Conservation (phyloP, 2,329 filamentous ascomycete genomes). For the Apiospora rasikravindrae region DNA sequence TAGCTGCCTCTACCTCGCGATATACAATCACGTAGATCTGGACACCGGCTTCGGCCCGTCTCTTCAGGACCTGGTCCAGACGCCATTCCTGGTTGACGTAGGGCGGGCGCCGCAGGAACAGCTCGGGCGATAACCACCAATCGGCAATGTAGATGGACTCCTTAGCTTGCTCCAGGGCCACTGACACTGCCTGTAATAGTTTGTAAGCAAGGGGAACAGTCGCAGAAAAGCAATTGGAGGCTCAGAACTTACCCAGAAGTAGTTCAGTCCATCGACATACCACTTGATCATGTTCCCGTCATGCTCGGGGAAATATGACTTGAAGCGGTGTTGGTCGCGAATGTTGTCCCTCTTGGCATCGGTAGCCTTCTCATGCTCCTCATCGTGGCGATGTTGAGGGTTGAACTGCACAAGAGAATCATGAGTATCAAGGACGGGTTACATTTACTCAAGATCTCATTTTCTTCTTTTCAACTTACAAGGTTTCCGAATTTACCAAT, state of each 20-base stretch:
- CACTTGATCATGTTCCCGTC: conserved; percentile 90
- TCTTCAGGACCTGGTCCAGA: conserved; percentile 84
- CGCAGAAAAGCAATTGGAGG: background rate
- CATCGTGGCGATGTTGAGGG: conserved; percentile 88
- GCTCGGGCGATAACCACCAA: conserved; percentile 94
- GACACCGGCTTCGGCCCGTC: conserved; percentile 87
- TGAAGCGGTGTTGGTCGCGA: conserved; percentile 76
- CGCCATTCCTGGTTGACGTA: conserved; percentile 84
- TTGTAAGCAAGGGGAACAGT: conserved; percentile 18
- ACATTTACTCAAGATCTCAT: conserved; percentile 16
- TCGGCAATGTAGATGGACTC: conserved; percentile 96
- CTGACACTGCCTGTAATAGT: conserved; percentile 69
- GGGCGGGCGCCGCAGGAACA: conserved; percentile 85
- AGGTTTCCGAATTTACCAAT: conserved; percentile 69
- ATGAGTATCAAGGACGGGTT: conserved; percentile 24
- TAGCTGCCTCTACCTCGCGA: conserved; percentile 79
- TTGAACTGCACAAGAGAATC: conserved; percentile 64
- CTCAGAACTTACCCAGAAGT: conserved; percentile 71
- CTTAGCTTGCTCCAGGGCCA: conserved; percentile 85
- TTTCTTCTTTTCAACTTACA: conserved; percentile 43
- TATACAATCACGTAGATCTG: conserved; percentile 95
- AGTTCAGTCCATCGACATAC: conserved; percentile 96
- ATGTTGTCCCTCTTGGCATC: conserved; percentile 80
- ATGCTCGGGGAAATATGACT: conserved; percentile 88
- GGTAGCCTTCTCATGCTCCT: conserved; percentile 84